Evolutionary conservation across 108 stramenopile species (phyloP).

Genomic region (Nitzschia sp.): DNA sequence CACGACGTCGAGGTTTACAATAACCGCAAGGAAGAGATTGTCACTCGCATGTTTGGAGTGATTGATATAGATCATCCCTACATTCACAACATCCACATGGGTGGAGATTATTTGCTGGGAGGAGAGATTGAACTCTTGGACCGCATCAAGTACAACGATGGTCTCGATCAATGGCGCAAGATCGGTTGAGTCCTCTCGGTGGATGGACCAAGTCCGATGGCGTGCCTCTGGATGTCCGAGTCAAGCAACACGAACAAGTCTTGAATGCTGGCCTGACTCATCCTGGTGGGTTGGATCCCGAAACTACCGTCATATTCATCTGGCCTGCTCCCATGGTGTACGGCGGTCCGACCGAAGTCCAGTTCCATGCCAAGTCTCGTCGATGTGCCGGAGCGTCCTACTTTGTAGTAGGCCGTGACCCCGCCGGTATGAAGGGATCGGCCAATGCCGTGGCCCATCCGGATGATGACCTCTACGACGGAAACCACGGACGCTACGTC

Average conservation of each 20-base stretch:
- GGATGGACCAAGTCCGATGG: slow-evolving; percentile 99
- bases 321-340: slow-evolving; percentile 99
- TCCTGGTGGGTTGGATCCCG: slow-evolving; percentile 94
- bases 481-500: slow-evolving; percentile 96
- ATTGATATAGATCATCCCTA: slow-evolving; percentile 97
- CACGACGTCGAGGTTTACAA: slow-evolving; percentile 93
- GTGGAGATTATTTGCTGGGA: slow-evolving; percentile 94
- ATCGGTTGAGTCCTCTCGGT: slow-evolving; percentile 97
- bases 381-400: slow-evolving; percentile 94
- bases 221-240: slow-evolving; percentile 97
- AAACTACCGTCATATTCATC: slow-evolving; percentile 97
- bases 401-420: slow-evolving; percentile 97
- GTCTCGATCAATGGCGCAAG: slow-evolving; percentile 97
- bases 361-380: slow-evolving; percentile 97
- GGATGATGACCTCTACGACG: slow-evolving; percentile 97
- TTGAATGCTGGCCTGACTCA: slow-evolving; percentile 82
- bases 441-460: slow-evolving; percentile 80
- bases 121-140: slow-evolving; percentile 96
- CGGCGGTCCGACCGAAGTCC: slow-evolving; percentile 98
- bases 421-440: slow-evolving; percentile 98
- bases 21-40: slow-evolving; percentile 98
- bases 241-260: slow-evolving; percentile 97
- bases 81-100: slow-evolving; percentile 91
- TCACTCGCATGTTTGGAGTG: slow-evolving; percentile 95
- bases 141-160: slow-evolving; percentile 96